A percentile compares a stretch with the other conserved stretches of the same genome.
These are phyloP conservation scores for Globisporangium alternatum DNA, from an alignment of 352 stramenopile genomes.

Conservation along the genomic window DNA sequence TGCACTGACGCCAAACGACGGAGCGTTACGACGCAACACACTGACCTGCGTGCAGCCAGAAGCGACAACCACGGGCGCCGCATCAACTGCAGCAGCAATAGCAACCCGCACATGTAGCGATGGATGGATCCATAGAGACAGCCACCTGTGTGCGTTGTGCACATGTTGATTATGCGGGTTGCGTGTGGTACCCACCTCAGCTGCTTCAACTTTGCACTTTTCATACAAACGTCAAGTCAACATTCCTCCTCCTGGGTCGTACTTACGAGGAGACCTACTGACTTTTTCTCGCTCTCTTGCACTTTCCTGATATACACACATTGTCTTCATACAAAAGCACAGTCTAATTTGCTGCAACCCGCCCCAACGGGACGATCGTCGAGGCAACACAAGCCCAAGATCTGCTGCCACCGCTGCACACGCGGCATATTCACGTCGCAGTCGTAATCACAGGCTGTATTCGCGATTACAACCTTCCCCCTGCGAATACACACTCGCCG, in stretches of 20 bases:
- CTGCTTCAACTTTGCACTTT: neutral
- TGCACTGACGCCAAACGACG: too few relatives aligned
- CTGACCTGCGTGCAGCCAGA: too few relatives aligned
- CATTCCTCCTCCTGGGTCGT: neutral
- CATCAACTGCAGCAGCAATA: too few relatives aligned
- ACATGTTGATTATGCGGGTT: neutral
- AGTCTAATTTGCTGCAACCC: neutral
- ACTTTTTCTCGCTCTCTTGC: neutral
- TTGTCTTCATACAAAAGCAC: neutral
- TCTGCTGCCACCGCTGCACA: neutral
- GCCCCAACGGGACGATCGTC: neutral
- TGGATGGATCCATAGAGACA: too few relatives aligned
- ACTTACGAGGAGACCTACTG: neutral
- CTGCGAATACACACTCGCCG: too few relatives aligned
- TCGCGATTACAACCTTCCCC: neutral
- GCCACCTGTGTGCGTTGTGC: too few relatives aligned
- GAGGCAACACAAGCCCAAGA: neutral
- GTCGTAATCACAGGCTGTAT: constrained; percentile 7
- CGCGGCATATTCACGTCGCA: neutral
- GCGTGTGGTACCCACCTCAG: neutral
- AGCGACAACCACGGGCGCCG: too few relatives aligned
- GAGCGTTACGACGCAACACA: too few relatives aligned
- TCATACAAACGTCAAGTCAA: neutral
- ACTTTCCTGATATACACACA: neutral
- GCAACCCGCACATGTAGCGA: too few relatives aligned